Evolutionary conservation across 2,329 filamentous ascomycete species (phyloP), one percentile per base, ranked within the genome.

Genomic region (Fusarium sublunatum): DNA sequence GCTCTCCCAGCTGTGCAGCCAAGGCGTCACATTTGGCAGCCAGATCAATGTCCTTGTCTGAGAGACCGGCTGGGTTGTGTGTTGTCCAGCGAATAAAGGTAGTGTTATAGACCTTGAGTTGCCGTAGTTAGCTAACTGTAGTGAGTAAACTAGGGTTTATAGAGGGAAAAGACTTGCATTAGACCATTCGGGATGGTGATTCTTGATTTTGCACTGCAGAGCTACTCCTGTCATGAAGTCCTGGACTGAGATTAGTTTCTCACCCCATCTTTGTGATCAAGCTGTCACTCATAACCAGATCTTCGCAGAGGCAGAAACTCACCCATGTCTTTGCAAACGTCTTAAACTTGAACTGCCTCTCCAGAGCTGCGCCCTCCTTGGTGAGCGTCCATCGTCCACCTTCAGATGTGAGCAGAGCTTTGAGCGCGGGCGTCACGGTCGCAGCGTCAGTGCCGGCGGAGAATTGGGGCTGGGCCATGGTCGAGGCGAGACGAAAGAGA

Each of bases 161-260:
- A 25, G 19, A 36, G 7, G 10, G 28, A 9, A 12, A 22, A 8
- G 25, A 19, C 25, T 65, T 76, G 88, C 88, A 70, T 92, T 92
- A 3, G 87, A 88, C 89, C 89, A 92, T 73, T 92, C 89, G 0
- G 90, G 89, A 70, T 92, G 90, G 72, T 92, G 90, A 67, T 86
- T 89, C 70, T 84, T 82, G 34, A 84, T 73, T 70, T 89, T 89
- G 76, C 88, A 90, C 69, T 91, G 84, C 29, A 87, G 77, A 10
- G 89, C 86, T 12, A 92, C 83, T 3, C 82, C 82, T n/a, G 88
- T 89, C 89, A 92, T 91, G 76, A 92, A 92, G 63, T 88, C 87
- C 88, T 90, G 60, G n/a, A 7, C 7, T 15, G 7, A 29, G 26
- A n/a, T 67, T 43, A 68, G 63, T 32, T 26, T n/a, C 2, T 28